Conservation (phyloP, 495 filamentous ascomycete species). For the Ascobolus immersus region DNA sequence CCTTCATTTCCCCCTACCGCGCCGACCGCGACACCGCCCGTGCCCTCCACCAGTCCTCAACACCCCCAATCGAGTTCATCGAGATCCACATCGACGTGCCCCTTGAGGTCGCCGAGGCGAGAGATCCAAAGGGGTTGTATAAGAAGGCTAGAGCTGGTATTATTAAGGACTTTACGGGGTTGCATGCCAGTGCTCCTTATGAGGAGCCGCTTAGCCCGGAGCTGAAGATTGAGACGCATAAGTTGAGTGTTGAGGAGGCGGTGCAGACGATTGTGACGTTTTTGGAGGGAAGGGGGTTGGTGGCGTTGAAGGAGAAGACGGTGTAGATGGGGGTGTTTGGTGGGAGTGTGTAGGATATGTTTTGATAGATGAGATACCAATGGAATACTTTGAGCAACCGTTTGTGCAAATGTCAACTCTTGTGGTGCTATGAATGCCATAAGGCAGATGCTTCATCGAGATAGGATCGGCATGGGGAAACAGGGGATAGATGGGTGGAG, state of each 20-base stretch:
- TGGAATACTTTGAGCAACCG: too few species aligned
- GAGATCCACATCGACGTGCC: slow-evolving; percentile 81
- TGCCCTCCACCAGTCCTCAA: slow-evolving; percentile 37
- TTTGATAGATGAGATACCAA: too few species aligned
- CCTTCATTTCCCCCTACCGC: slow-evolving; percentile 87
- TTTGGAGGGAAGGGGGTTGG: slow-evolving; percentile 36
- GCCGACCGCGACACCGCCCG: slow-evolving; percentile 65
- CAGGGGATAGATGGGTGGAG: too few species aligned
- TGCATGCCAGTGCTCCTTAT: slow-evolving; percentile 55
- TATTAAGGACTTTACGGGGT: slow-evolving; percentile 93
- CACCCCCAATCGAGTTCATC: slow-evolving; percentile 49
- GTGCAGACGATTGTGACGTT: slow-evolving; percentile 62
- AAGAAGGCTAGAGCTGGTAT: slow-evolving; percentile 82
- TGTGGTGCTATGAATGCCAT: too few species aligned
- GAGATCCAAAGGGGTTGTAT: slow-evolving; percentile 92
- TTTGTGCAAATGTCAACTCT: too few species aligned
- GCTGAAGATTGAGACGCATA: slow-evolving; percentile 53
- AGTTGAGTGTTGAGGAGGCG: slow-evolving; percentile 58
- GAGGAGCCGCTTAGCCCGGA: slow-evolving; percentile 71
- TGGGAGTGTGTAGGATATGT: neutral
- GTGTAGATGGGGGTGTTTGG: too few species aligned
- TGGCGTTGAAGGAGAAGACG: slow-evolving; percentile 25
- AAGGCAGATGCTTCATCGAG: too few species aligned
- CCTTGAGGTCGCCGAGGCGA: slow-evolving; percentile 68
- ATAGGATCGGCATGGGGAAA: too few species aligned